Percentiles rank a stretch among this genome's conserved stretches.
phyloP scores from a whole-genome alignment of 192 early-diverging fungal species.

The Dimargaris verticillata region DNA sequence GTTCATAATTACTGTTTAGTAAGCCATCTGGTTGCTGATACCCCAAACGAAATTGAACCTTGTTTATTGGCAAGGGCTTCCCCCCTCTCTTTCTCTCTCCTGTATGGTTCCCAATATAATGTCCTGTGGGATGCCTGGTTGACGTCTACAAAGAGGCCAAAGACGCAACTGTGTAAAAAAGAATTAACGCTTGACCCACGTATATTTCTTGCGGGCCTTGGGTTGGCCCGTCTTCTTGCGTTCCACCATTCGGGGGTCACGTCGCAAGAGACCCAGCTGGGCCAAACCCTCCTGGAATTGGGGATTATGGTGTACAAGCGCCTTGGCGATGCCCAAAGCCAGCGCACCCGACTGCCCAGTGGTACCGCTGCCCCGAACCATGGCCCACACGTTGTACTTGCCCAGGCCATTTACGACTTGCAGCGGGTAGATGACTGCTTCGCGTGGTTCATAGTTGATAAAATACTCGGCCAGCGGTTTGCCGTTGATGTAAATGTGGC shows the following conservation, averaged over 20 bases:
- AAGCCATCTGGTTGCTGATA: too few species aligned
- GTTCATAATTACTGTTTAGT: too few species aligned
- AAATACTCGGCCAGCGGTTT: conserved; percentile 59
- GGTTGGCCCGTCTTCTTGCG: conserved; percentile 92
- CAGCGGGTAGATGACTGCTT: conserved; percentile 58
- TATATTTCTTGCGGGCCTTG: conserved; percentile 81
- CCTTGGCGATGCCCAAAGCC: conserved; percentile 61
- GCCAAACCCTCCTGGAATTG: conserved; percentile 35
- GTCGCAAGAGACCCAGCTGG: conserved; percentile 36
- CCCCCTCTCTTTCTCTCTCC: too few species aligned
- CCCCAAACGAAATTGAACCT: too few species aligned
- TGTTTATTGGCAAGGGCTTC: too few species aligned
- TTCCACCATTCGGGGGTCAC: conserved; percentile 69
- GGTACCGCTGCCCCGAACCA: conserved; percentile 63
- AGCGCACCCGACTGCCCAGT: conserved; percentile 79
- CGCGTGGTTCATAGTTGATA: conserved; percentile 38
- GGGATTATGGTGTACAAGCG: conserved; percentile 46
- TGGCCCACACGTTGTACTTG: conserved; percentile 70
- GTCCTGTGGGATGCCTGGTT: too few species aligned
- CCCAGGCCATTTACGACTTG: conserved; percentile 43
- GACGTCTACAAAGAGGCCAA: too few species aligned
- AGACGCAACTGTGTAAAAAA: too few species aligned
- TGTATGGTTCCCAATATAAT: too few species aligned
- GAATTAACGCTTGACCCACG: conserved; percentile 52
- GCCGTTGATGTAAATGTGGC: conserved; percentile 51